A percentile compares a stretch with the other conserved stretches of the same genome.
These are phyloP conservation scores for Colletotrichum lini DNA, from an alignment of 2,329 filamentous ascomycete genomes.

Conservation along the genomic window DNA sequence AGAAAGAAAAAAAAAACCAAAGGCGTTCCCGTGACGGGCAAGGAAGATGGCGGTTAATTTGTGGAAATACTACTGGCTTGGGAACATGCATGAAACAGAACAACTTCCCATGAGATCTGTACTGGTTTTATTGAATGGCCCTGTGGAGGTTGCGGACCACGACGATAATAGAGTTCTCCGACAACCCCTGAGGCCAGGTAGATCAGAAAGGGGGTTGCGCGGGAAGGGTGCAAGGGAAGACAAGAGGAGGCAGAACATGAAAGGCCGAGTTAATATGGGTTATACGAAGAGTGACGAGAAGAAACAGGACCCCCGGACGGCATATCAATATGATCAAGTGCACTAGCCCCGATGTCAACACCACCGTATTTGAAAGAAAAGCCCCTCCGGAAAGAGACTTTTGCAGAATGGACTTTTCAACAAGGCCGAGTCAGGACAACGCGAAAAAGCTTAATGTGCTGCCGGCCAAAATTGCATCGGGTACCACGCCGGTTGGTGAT, in stretches of 20 bases:
- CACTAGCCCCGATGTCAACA: not conserved
- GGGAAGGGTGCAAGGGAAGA: no score
- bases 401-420: conserved; percentile 8
- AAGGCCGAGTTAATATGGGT: no score
- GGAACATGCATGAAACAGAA: not conserved
- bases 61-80: not conserved
- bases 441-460: conserved; percentile 16
- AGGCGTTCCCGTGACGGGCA: conserved; percentile 9
- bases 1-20: rapidly evolving
- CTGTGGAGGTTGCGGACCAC: conserved; percentile 20
- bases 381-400: not conserved
- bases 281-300: no score
- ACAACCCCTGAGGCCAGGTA: not conserved
- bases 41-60: not conserved
- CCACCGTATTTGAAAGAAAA: not conserved
- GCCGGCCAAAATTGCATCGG: not conserved
- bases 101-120: no score
- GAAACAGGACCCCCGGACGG: no score
- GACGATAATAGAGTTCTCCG: conserved; percentile 16
- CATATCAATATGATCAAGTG: no score
- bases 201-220: conserved; percentile 10
- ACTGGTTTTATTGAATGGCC: not conserved
- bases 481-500: not conserved
- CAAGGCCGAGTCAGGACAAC: conserved; percentile 32
- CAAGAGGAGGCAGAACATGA: no score